A percentile compares a stretch with the other conserved stretches of the same genome.
These are phyloP conservation scores for Rhizopogon vesiculosus DNA, from an alignment of 768 basidiomycete genomes.

Conservation along the genomic window DNA sequence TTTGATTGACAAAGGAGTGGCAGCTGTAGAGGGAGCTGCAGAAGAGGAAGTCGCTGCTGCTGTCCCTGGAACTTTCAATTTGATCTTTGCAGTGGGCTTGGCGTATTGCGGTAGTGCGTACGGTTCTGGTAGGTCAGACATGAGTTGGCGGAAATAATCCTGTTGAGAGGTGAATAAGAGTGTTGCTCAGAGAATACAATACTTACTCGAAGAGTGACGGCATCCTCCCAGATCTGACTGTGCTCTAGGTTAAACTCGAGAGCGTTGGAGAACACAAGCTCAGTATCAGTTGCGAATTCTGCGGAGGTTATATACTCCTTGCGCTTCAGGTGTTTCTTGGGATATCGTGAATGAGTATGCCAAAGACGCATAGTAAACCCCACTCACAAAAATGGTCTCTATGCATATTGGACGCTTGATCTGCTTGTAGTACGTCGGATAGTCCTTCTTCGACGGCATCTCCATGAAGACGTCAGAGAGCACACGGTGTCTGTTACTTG, in stretches of 20 bases:
- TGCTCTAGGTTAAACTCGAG: constrained; percentile 85
- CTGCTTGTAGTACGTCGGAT: constrained; percentile 74
- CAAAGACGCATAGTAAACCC: neutral
- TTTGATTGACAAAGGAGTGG: constrained; percentile 6
- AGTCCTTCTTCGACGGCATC: constrained; percentile 73
- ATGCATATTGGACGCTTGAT: constrained; percentile 80
- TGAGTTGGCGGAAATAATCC: constrained; percentile 70
- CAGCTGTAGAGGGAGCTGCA: constrained; percentile 1
- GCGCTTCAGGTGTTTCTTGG: constrained; percentile 74
- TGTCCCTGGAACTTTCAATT: constrained; percentile 55
- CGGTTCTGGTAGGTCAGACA: constrained; percentile 73
- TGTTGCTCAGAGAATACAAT: constrained; percentile 1
- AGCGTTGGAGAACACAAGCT: constrained; percentile 88
- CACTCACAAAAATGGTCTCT: constrained; percentile 68
- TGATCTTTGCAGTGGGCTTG: constrained; percentile 61
- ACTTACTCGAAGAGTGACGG: constrained; percentile 58
- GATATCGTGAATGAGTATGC: neutral
- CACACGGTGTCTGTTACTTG: constrained; percentile 50
- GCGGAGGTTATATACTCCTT: constrained; percentile 67
- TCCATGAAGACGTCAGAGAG: constrained; percentile 79
- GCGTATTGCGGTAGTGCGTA: constrained; percentile 60
- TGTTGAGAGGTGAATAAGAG: constrained; percentile 24
- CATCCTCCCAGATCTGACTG: constrained; percentile 80
- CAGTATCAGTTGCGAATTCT: constrained; percentile 82
- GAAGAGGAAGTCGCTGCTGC: constrained; percentile 16